phyloP scores from a whole-genome alignment of 2,329 filamentous ascomycete species.

The Teratosphaeria nubilosa region DNA sequence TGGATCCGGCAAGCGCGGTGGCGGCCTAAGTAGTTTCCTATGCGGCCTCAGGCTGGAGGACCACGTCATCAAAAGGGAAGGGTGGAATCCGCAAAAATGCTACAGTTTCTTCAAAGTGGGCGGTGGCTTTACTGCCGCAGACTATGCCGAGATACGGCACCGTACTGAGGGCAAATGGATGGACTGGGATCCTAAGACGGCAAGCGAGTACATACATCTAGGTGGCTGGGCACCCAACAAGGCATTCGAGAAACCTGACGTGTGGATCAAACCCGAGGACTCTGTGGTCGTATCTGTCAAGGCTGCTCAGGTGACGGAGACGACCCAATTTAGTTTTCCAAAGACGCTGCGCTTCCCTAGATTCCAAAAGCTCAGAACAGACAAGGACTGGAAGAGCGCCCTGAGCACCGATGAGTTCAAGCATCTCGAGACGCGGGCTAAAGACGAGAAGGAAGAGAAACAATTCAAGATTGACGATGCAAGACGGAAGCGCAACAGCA shows the following conservation, averaged over 20 bases:
- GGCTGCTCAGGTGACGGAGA: constrained; percentile 64
- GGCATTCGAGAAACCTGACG: constrained; percentile 71
- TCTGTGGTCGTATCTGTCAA: constrained; percentile 85
- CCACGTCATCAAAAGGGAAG: constrained; percentile 43
- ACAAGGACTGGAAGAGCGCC: constrained; percentile 74
- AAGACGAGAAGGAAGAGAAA: constrained; percentile 63
- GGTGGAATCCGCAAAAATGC: constrained; percentile 58
- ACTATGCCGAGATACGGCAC: constrained; percentile 75
- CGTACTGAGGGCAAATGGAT: constrained; percentile 86
- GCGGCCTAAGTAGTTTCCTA: constrained; percentile 74
- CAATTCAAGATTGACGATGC: constrained; percentile 60
- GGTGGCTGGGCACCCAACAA: constrained; percentile 55
- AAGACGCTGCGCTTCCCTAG: constrained; percentile 83
- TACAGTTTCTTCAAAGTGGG: constrained; percentile 97
- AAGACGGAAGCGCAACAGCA: constrained; percentile 52
- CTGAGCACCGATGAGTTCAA: constrained; percentile 70
- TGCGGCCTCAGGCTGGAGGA: constrained; percentile 70
- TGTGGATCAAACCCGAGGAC: constrained; percentile 85
- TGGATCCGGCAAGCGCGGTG: constrained; percentile 76
- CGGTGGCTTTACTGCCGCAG: constrained; percentile 76
- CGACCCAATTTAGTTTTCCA: constrained; percentile 66
- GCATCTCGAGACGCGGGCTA: constrained; percentile 56
- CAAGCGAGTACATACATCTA: constrained; percentile 68
- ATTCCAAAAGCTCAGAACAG: constrained; percentile 70
- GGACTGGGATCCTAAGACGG: constrained; percentile 72